Evolutionary conservation across 768 basidiomycete species (phyloP).

Genomic region (Agaricus sinodeliciosus): DNA sequence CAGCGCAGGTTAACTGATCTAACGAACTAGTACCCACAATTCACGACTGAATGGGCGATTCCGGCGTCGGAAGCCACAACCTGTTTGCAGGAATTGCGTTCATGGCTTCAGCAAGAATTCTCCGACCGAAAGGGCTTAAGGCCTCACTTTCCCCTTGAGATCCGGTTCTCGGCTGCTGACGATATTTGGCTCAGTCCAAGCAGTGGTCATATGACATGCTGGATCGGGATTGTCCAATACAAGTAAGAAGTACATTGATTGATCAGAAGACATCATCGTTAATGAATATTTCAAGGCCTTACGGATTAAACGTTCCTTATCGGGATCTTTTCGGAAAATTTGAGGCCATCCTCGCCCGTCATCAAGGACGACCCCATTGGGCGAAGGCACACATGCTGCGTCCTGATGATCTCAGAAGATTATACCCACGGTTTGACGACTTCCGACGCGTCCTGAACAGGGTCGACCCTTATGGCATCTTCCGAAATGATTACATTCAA

Average conservation of each 20-base stretch:
- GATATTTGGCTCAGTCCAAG: slow-evolving; percentile 95
- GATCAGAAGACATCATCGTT: slow-evolving; percentile 4
- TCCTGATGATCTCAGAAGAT: slow-evolving; percentile 50
- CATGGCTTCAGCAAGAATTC: slow-evolving; percentile 66
- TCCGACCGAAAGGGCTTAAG: slow-evolving; percentile 66
- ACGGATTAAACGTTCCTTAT: slow-evolving; percentile 79
- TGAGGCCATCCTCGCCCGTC: slow-evolving; percentile 58
- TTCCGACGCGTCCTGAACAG: slow-evolving; percentile 60
- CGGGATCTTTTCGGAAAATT: slow-evolving; percentile 69
- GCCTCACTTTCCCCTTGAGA: slow-evolving; percentile 90
- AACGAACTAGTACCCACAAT: slow-evolving; percentile 76
- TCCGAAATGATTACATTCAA: slow-evolving; percentile 85
- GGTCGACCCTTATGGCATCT: slow-evolving; percentile 70
- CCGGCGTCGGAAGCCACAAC: slow-evolving; percentile 60
- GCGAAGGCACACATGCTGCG: slow-evolving; percentile 81
- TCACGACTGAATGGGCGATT: slow-evolving; percentile 94
- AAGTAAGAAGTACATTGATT: slow-evolving; percentile 50
- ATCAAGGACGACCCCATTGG: slow-evolving; percentile 92
- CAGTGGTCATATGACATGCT: slow-evolving; percentile 71
- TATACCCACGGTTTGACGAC: slow-evolving; percentile 81
- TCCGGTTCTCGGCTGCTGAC: slow-evolving; percentile 82
- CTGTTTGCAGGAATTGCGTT: slow-evolving; percentile 65
- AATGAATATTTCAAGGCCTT: slow-evolving; percentile 46
- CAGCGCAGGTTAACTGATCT: slow-evolving; percentile 7
- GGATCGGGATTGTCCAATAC: slow-evolving; percentile 98